Evolutionary conservation across 2,329 filamentous ascomycete genomes (phyloP).

Genomic region (Berkeleyomyces rouxiae): DNA sequence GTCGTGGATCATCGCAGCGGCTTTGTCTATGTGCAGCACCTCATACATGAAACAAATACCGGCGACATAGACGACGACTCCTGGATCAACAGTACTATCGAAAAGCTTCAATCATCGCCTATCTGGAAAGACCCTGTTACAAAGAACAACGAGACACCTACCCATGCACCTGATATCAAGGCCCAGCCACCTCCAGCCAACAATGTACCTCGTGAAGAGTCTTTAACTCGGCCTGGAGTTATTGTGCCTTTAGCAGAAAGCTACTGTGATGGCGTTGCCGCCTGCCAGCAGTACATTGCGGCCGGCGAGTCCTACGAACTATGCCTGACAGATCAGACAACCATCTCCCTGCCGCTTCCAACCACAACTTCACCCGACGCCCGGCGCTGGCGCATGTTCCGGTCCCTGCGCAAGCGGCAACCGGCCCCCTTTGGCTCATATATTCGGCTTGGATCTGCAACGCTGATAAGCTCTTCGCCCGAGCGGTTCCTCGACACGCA

Average conservation of each 20-base stretch:
- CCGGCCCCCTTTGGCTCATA: slow-evolving; percentile 78
- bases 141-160: background rate
- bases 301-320: slow-evolving; percentile 75
- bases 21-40: slow-evolving; percentile 49
- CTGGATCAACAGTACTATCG: background rate
- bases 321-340: slow-evolving; percentile 63
- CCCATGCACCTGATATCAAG: background rate
- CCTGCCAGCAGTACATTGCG: slow-evolving; percentile 54
- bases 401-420: slow-evolving; percentile 50
- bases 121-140: slow-evolving; percentile 17
- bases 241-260: slow-evolving; percentile 26
- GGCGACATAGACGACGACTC: slow-evolving; percentile 16
- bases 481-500: slow-evolving; percentile 63
- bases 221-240: slow-evolving; percentile 15
- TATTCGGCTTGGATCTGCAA: slow-evolving; percentile 50
- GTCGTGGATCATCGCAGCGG: slow-evolving; percentile 56
- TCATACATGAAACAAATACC: slow-evolving; percentile 23
- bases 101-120: slow-evolving; percentile 15
- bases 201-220: background rate
- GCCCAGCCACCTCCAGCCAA: background rate
- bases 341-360: slow-evolving; percentile 30
- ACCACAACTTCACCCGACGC: slow-evolving; percentile 20
- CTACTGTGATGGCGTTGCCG: slow-evolving; percentile 51
- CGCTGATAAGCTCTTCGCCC: slow-evolving; percentile 68
- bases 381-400: slow-evolving; percentile 54